Base-by-base conservation (phyloP, 352 stramenopile species). In the Phytophthora sp. region DNA sequence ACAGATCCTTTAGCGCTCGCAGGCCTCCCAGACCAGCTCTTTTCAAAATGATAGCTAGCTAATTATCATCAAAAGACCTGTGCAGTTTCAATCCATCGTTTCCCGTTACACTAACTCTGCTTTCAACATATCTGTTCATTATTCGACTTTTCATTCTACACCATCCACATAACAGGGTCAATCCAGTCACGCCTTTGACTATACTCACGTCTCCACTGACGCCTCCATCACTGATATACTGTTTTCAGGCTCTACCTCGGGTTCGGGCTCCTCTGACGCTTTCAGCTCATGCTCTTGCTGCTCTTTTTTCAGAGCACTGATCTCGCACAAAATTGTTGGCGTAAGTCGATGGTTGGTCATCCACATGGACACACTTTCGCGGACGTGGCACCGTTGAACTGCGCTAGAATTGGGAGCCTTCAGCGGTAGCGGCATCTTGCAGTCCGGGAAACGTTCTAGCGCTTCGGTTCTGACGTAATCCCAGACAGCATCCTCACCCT, bases 381-480 rank as follows among this genome's bases (percentile, higher is more conserved):
- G 41, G 24, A 44, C 32, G 43, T 68, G 59, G 11, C 51, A 27
- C 1, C 38, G 59, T 15, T 34, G 50, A 31, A 81, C 55, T 2
- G 67, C 52, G 30, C 60, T 63, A 7, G 55, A 62, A 52, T 84
- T 85, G 7, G 67, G 44, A 3, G 53, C 72, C 15, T 67, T 55
- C 9, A 83, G 50, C 13, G 76, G 76, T 37, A 84, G 52, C 23
- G 59, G 27, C 8, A 80, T 35, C 0, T 79, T 73, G 37, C 79
- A 87, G 44, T 87, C 66, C 0, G 79, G 77, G 26, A 86, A 86
- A 0, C 77, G 73, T 34, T 58, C 37, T 8, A 67, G 32, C 5
- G 59, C 23, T 39, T 89, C 61, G 1, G 49, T 56, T 21, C 68
- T 38, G 6, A 89, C 65, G 27, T 80, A 89, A 0, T 58, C 10